Evolutionary conservation across 2,329 filamentous ascomycete species (phyloP), one percentile per base, ranked within the genome.

Genomic region (Zymoseptoria tritici): DNA sequence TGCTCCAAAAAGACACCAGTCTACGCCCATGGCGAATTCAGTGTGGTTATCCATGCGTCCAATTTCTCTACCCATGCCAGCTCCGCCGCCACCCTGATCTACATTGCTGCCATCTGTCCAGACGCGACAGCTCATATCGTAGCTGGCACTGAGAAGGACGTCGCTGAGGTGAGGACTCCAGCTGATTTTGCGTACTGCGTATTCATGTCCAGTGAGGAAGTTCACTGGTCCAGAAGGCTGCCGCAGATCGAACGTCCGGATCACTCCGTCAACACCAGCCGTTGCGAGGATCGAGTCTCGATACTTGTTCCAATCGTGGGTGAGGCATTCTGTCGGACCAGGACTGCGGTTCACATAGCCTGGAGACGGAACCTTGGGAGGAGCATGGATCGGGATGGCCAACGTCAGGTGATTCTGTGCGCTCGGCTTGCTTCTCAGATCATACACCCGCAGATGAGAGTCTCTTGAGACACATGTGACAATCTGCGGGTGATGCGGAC

Each of bases 261-360:
- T 87, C 19, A 88, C 78, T 57, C 89, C 84, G 74, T 99, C 94
- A 3, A 97, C 94, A 57, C 94, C 93, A 1, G 85, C 94, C 0
- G 91, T 91, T 0, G 94, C 94, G 57, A 99, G 79, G 24, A 97
- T 80, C 0, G 86, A 88, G 66, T 91, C 85, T 49, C 89, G 84
- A 77, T 99, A 99, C 76, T 99, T 99, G 78, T 99, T 99, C 94
- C 94, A 99, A 75, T 99, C 94, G 76, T 97, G 94, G 0, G 92
- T 96, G 31, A 99, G 82, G 46, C 90, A 85, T 78, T 99, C 94
- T 9, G 85, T 82, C 0, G 91, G 91, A n/a, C 85, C 79, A 1
- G 74, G 73, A 8, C 74, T 73, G 0, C 73, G 67, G 1, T 74
- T 72, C 4, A 74, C 70, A 8, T 74, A 71, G 6, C 76, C 78